Evolutionary conservation across 352 stramenopile species (phyloP).

Genomic region (Globisporangium middletonii): DNA sequence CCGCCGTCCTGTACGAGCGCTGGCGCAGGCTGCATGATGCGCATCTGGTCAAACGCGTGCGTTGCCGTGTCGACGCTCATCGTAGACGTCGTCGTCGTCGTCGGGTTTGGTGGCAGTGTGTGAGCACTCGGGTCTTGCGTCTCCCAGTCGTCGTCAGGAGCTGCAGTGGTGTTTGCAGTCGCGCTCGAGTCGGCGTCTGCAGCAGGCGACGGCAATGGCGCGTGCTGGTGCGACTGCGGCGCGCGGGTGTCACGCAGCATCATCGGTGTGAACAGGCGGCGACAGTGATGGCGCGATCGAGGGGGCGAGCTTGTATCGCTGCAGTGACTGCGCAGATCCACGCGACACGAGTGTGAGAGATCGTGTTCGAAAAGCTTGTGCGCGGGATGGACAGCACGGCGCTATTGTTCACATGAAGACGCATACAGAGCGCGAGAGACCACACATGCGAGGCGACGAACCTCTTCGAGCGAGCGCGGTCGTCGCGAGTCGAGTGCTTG

Average conservation of each 20-base stretch:
- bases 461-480: no score
- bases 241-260: background rate
- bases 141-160: slow-evolving; percentile 38
- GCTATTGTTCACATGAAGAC: no score
- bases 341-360: no score
- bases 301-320: background rate
- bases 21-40: slow-evolving; percentile 30
- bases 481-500: no score
- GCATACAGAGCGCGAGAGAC: no score
- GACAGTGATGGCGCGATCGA: no score
- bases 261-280: background rate
- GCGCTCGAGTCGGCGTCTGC: background rate
- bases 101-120: background rate
- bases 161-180: background rate
- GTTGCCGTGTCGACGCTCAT: slow-evolving; percentile 15
- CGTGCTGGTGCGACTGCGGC: background rate
- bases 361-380: no score
- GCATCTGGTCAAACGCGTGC: slow-evolving; percentile 28
- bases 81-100: slow-evolving; percentile 7
- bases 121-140: slow-evolving; percentile 13
- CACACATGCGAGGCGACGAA: no score
- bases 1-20: slow-evolving; percentile 35
- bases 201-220: background rate
- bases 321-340: no score
- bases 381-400: no score